These are phyloP conservation scores for Aureobasidium uvarum DNA, from an alignment of 2,329 filamentous ascomycete genomes.

Conservation along the genomic window DNA sequence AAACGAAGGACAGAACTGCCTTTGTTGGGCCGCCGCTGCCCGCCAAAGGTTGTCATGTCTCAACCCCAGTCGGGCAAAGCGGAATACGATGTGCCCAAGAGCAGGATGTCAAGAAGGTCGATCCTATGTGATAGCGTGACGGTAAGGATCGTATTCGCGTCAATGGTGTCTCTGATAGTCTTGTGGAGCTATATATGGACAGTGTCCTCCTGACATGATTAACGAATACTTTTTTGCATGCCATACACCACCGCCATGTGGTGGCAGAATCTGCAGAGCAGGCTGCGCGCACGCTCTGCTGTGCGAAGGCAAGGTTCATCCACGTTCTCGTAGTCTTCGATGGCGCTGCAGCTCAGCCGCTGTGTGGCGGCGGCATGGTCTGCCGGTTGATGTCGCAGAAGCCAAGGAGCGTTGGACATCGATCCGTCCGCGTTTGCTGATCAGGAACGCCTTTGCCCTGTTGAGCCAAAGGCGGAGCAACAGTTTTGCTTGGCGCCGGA, in stretches of 20 bases:
- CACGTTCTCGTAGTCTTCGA: conserved; percentile 22
- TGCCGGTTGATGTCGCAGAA: conserved; percentile 16
- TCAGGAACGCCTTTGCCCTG: conserved; percentile 12
- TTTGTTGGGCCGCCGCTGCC: conserved; percentile 24
- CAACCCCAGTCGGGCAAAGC: conserved; percentile 18
- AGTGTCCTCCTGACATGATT: conserved; percentile 19
- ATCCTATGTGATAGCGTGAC: conserved; percentile 22
- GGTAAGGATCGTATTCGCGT: conserved; percentile 21
- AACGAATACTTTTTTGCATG: not conserved
- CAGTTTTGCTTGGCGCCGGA: conserved; percentile 20
- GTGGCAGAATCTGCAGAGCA: not conserved
- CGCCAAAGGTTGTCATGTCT: conserved; percentile 16
- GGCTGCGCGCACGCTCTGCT: not conserved
- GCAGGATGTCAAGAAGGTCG: conserved; percentile 13
- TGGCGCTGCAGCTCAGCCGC: conserved; percentile 18
- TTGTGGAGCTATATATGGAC: conserved; percentile 16
- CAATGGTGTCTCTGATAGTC: conserved; percentile 9
- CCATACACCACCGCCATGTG: not conserved
- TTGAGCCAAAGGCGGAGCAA: conserved; percentile 21
- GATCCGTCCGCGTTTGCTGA: conserved; percentile 14
- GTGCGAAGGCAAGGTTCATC: conserved; percentile 17
- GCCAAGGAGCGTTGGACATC: conserved; percentile 9
- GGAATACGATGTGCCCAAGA: not conserved
- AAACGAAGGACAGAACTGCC: conserved; percentile 1
- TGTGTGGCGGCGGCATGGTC: conserved; percentile 21